Conservation (phyloP, 2,329 filamentous ascomycete species). For the Zymoseptoria crescenta region DNA sequence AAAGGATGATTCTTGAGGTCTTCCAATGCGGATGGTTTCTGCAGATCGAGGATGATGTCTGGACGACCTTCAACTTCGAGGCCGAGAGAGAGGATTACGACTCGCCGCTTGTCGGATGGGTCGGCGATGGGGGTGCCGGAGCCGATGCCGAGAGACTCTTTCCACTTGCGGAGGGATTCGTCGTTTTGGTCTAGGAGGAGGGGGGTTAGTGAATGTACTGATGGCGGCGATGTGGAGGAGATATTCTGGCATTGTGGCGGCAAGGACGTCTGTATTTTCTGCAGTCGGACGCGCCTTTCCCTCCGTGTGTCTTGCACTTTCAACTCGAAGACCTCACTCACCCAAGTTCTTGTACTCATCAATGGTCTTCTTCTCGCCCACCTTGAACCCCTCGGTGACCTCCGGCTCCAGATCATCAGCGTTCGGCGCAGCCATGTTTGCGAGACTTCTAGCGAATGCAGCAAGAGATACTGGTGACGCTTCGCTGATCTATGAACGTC, state of each 20-base stretch:
- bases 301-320: neutral
- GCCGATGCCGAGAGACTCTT: constrained; percentile 84
- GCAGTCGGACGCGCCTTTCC: neutral
- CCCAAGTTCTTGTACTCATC: constrained; percentile 88
- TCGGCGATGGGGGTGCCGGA: constrained; percentile 46
- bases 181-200: constrained; percentile 56
- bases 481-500: neutral
- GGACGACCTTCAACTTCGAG: constrained; percentile 73
- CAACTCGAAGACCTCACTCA: constrained; percentile 10
- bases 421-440: constrained; percentile 31
- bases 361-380: constrained; percentile 96
- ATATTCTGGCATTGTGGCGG: neutral
- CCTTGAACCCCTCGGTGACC: constrained; percentile 92
- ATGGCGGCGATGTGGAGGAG: neutral
- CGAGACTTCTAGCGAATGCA: neutral
- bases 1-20: constrained; percentile 87
- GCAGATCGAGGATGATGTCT: constrained; percentile 85
- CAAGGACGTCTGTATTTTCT: neutral
- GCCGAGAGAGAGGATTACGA: constrained; percentile 85
- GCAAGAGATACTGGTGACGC: neutral
- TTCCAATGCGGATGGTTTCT: constrained; percentile 61
- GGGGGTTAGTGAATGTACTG: neutral
- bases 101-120: constrained; percentile 72
- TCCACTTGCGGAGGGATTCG: constrained; percentile 95
- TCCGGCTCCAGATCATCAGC: constrained; percentile 80